Conservation (phyloP, 2,329 filamentous ascomycete genomes). For the Chalaropsis thielavioides region DNA sequence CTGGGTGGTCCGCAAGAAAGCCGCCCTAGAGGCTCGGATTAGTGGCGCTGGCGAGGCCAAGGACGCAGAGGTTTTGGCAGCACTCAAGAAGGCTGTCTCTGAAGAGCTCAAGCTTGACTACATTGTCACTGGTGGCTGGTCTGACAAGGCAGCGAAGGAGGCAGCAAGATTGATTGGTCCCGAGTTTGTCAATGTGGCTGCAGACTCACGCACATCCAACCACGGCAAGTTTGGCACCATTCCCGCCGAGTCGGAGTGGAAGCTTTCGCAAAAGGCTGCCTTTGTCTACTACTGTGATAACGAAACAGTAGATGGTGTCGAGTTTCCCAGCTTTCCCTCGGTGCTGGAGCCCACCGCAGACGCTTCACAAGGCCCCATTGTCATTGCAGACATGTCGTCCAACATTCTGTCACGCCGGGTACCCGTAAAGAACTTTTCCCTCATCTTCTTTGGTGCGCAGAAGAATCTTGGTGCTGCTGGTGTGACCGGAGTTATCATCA, state of each 20-base stretch:
- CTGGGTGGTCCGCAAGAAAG: slow-evolving; percentile 61
- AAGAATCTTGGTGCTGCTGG: slow-evolving; percentile 86
- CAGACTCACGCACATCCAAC: slow-evolving; percentile 51
- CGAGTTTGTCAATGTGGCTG: slow-evolving; percentile 65
- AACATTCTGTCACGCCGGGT: slow-evolving; percentile 78
- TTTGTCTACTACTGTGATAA: slow-evolving; percentile 89
- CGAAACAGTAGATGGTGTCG: slow-evolving; percentile 86
- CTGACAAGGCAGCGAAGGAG: slow-evolving; percentile 76
- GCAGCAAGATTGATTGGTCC: slow-evolving; percentile 61
- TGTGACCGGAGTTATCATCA: slow-evolving; percentile 72
- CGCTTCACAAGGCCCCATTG: slow-evolving; percentile 49
- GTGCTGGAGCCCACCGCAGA: slow-evolving; percentile 42
- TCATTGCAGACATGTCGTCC: slow-evolving; percentile 86
- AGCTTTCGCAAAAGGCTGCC: slow-evolving; percentile 50
- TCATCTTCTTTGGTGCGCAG: slow-evolving; percentile 85
- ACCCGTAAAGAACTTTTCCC: slow-evolving; percentile 62
- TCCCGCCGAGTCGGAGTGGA: slow-evolving; percentile 63
- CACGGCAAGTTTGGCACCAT: slow-evolving; percentile 78
- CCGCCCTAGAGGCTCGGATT: slow-evolving; percentile 42
- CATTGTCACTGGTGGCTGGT: slow-evolving; percentile 78
- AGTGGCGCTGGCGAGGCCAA: slow-evolving; percentile 31
- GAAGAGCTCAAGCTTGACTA: slow-evolving; percentile 73
- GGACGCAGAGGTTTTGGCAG: slow-evolving; percentile 35
- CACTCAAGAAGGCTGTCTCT: slow-evolving; percentile 46
- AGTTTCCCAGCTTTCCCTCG: slow-evolving; percentile 64